Evolutionary conservation across 208 protist species (phyloP), one percentile per base, ranked within the genome.

Genomic region (Leishmania tropica): DNA sequence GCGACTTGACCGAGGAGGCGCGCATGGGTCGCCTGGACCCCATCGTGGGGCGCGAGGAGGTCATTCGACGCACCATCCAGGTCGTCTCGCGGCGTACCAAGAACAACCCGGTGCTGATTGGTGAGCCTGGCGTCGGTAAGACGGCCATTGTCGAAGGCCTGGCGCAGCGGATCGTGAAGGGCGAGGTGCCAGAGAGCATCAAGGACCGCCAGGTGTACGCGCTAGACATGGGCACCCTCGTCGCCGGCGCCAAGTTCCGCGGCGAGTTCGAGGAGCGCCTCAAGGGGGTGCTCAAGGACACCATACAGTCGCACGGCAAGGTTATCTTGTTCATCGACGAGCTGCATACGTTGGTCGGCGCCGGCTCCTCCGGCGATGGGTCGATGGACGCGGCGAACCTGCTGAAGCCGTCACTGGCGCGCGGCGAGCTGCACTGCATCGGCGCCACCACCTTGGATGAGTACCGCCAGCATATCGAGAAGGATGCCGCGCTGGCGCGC

Each of bases 301-400:
- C 99, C 10, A 97, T 98, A 76, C 93, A 98, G 21, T 87, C 92
- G 3, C 86, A 99, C 35, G 98, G 98, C 28, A 92, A 94, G 68
- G 92, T 99, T 72, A 99, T 99, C 70, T 88, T 99, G 13, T 99
- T 99, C 88, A 99, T 99, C 88, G 99, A 99, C 85, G 99, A 99
- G 90, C 96, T 99, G 75, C 99, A 99, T 92, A 97, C 94, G 11
- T 86, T 99, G 4, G 88, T 99, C 19, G 99, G 99, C 53, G 99
- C 99, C 19, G 99, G 98, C 60, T 90, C 91, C 64, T 91, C 90
- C 24, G 92, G 94, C 21, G 97, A 99, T 71, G 97, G 98, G 19
- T 89, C 97, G n/a, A 99, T 99, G 97, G 99, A 99, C 83, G 98
- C 98, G 42, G 97, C 98, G 1, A 99, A 99, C 83, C 71, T 99